phyloP scores from a whole-genome alignment of 257 asterid species.

The Coffea canephora region DNA sequence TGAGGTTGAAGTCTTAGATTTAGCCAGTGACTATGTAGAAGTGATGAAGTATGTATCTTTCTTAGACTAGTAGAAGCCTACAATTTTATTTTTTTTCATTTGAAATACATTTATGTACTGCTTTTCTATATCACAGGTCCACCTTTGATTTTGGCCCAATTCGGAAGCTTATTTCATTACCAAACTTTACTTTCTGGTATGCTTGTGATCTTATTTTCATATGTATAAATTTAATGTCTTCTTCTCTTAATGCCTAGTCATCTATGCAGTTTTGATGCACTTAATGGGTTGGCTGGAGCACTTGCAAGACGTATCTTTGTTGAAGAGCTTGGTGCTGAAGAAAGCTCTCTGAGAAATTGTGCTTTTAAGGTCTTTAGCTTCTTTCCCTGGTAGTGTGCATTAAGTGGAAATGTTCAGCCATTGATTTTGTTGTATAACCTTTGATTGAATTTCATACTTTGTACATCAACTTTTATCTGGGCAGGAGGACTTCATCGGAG shows the following conservation, averaged over 20 bases:
- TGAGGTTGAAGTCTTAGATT: slow-evolving; percentile 90
- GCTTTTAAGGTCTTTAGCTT: slow-evolving; percentile 71
- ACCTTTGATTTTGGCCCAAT: slow-evolving; percentile 88
- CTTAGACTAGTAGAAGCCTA: background rate
- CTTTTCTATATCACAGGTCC: slow-evolving; percentile 53
- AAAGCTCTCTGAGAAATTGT: slow-evolving; percentile 79
- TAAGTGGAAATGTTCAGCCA: slow-evolving; percentile 4
- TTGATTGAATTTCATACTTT: slow-evolving; percentile 2
- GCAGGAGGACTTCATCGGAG: slow-evolving; percentile 99
- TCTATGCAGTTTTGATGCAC: slow-evolving; percentile 77
- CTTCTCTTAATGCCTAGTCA: slow-evolving; percentile 6
- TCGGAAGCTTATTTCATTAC: slow-evolving; percentile 68
- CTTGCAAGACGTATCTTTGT: slow-evolving; percentile 90
- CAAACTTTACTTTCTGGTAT: slow-evolving; percentile 89
- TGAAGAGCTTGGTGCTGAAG: slow-evolving; percentile 88
- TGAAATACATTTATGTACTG: slow-evolving; percentile 8
- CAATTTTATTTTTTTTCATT: background rate
- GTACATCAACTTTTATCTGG: slow-evolving; percentile 21
- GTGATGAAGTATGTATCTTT: slow-evolving; percentile 78
- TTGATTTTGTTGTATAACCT: background rate
- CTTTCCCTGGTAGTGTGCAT: slow-evolving; percentile 5
- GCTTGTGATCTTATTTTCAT: slow-evolving; percentile 20
- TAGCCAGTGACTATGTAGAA: slow-evolving; percentile 83
- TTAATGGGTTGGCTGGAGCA: slow-evolving; percentile 96
- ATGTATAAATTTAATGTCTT: background rate